Percentiles rank a stretch among this genome's conserved stretches.
Evolutionary conservation across 371 early-diverging fungal genomes (phyloP).

Genomic region (Mucor indicus): DNA sequence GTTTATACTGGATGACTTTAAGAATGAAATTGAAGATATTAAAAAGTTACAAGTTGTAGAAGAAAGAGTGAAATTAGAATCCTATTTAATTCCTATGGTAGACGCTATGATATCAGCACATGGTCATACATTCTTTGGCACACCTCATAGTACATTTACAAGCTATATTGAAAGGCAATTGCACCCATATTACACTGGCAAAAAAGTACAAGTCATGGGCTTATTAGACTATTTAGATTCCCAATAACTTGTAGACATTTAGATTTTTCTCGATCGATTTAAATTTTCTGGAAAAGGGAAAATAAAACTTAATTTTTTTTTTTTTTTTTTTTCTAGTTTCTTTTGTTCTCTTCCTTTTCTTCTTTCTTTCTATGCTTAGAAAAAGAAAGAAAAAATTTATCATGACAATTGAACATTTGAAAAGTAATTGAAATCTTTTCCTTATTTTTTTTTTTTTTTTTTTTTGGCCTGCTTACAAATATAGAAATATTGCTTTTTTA

Average conservation of each 20-base stretch:
- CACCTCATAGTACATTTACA: slow-evolving; percentile 58
- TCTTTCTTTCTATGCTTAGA: no score
- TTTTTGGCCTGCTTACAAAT: no score
- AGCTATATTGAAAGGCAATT: slow-evolving; percentile 55
- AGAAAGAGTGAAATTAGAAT: slow-evolving; percentile 51
- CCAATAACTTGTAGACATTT: neutral
- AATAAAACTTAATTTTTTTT: no score
- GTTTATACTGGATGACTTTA: slow-evolving; percentile 54
- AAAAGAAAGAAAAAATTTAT: no score
- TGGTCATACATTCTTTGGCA: slow-evolving; percentile 56
- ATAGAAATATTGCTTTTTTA: neutral
- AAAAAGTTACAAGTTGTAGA: slow-evolving; percentile 40
- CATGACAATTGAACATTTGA: no score
- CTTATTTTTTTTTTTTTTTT: no score
- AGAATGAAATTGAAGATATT: slow-evolving; percentile 41
- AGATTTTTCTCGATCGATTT: no score
- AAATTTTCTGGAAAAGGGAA: no score
- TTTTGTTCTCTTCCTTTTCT: no score
- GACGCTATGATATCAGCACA: slow-evolving; percentile 65
- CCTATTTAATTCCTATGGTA: slow-evolving; percentile 63
- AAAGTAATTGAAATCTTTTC: neutral
- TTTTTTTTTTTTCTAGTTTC: no score
- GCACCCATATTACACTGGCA: slow-evolving; percentile 44
- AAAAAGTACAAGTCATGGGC: slow-evolving; percentile 17
- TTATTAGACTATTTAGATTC: slow-evolving; percentile 11